Evolutionary conservation across 2,329 filamentous ascomycete genomes (phyloP).

Genomic region (Scolecobasidium constrictum): DNA sequence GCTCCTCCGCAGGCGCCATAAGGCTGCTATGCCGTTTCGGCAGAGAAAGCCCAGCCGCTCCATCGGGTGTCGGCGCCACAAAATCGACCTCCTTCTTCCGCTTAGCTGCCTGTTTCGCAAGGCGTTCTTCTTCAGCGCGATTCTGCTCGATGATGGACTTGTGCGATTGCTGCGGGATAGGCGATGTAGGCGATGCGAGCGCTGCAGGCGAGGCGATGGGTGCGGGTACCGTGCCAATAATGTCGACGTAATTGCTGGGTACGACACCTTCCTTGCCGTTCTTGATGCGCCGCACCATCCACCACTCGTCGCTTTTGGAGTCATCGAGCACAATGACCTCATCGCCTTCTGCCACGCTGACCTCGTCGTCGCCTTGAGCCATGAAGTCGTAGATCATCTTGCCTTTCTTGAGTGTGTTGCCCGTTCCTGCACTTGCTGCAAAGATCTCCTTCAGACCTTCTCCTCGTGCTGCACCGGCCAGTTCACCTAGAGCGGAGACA

Average conservation of each 20-base stretch:
- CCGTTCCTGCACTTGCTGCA: conserved; percentile 60
- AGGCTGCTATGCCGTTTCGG: conserved; percentile 74
- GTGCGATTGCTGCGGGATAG: conserved; percentile 48
- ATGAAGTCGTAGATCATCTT: conserved; percentile 89
- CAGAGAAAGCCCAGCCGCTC: conserved; percentile 66
- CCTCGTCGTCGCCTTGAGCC: conserved; percentile 93
- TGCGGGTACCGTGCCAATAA: conserved; percentile 55
- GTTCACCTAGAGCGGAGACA: conserved; percentile 73
- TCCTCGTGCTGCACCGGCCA: conserved; percentile 76
- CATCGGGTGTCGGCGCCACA: conserved; percentile 50
- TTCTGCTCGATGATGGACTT: conserved; percentile 68
- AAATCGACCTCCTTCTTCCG: conserved; percentile 42
- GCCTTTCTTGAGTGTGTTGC: conserved; percentile 57
- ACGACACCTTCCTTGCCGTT: conserved; percentile 94
- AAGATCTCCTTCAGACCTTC: conserved; percentile 78
- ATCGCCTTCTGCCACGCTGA: conserved; percentile 80
- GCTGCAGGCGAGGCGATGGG: conserved; percentile 16
- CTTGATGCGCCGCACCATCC: conserved; percentile 83
- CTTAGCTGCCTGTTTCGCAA: conserved; percentile 61
- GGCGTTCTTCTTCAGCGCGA: conserved; percentile 66
- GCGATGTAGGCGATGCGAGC: conserved; percentile 34
- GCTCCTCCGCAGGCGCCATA: conserved; percentile 48
- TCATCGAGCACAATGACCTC: conserved; percentile 88
- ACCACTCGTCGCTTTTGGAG: conserved; percentile 92
- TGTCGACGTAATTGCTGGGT: conserved; percentile 89